Evolutionary conservation across 2,329 filamentous ascomycete species (phyloP), one percentile per base, ranked within the genome.

Genomic region (Polychaeton citri): DNA sequence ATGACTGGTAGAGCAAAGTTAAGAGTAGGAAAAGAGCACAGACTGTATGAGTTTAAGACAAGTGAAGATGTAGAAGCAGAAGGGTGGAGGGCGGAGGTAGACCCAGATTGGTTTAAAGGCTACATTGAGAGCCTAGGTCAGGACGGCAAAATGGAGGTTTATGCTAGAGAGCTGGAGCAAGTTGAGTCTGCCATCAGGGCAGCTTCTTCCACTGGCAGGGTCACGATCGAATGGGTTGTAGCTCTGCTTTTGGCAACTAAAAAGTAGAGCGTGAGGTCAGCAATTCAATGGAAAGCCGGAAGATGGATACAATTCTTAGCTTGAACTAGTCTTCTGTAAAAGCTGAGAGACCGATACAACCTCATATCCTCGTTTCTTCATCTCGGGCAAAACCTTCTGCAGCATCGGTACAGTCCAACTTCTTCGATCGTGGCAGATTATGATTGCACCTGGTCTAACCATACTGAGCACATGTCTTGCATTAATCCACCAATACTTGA

Each of bases 381-480:
- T 61, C 53, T 82, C 79, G 0, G 80, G 80, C 45, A 94, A 57
- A 26, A 90, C 78, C 40, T 64, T 71, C 26, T 66, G 64, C 58
- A 93, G 54, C 82, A 93, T 90, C 1, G 81, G 79, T 33, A 71
- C 66, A 18, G 84, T 92, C 82, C 86, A 93, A n/a, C 68, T 64
- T 50, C 86, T 68, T 45, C 85, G 59, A 62, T 94, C 86, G 62
- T 94, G 86, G 52, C 84, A 87, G 35, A 94, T 79, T 42, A 94
- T 77, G 38, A 94, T 79, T 19, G 73, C 78, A 0, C 86, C 86
- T 0, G 81, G 77, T 32, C 72, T 65, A 21, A 80, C 65, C 79
- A 86, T 85, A 60, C 81, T 85, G 47, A 93, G 57, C 3, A 93
- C 73, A 62, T 93, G 85, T 45, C 65, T 67, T 6, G 82, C 79